Conservation (phyloP, 305 asterid genomes). For the Solanum hybrid region DNA sequence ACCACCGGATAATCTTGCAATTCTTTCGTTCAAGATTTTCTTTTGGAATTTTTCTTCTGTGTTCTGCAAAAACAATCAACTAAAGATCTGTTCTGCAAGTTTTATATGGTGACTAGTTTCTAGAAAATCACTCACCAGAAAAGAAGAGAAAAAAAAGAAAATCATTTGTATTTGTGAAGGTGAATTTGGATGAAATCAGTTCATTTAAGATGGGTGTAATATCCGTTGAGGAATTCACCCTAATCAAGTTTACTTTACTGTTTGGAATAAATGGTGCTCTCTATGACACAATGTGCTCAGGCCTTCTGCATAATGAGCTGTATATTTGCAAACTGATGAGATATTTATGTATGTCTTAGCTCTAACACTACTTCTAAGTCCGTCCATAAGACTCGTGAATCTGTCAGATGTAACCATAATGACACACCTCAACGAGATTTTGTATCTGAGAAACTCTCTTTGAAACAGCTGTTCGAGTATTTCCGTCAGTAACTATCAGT, state of each 20-base stretch:
- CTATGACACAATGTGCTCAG: not conserved
- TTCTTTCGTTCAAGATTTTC: conserved; percentile 64
- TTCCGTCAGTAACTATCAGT: conserved; percentile 60
- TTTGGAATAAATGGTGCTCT: not conserved
- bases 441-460: conserved; percentile 51
- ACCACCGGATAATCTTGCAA: conserved; percentile 74
- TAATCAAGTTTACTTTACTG: not conserved
- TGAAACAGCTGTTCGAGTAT: conserved; percentile 44
- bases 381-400: not conserved
- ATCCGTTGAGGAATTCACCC: not conserved
- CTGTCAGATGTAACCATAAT: not conserved
- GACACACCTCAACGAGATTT: conserved; percentile 54
- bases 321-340: not conserved
- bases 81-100: not conserved
- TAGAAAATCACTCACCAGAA: not conserved
- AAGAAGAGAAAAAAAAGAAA: not conserved
- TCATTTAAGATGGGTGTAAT: not conserved
- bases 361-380: not conserved
- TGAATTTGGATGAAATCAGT: not conserved
- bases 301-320: not conserved
- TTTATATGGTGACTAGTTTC: not conserved
- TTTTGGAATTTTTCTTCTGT: conserved; percentile 59
- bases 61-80: conserved; percentile 37
- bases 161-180: not conserved
- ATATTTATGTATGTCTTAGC: not conserved